A percentile compares a stretch with the other conserved stretches of the same genome.
These are phyloP conservation scores for Aristolochia fimbriata DNA, from an alignment of 164 flowering plant species.

Conservation along the genomic window DNA sequence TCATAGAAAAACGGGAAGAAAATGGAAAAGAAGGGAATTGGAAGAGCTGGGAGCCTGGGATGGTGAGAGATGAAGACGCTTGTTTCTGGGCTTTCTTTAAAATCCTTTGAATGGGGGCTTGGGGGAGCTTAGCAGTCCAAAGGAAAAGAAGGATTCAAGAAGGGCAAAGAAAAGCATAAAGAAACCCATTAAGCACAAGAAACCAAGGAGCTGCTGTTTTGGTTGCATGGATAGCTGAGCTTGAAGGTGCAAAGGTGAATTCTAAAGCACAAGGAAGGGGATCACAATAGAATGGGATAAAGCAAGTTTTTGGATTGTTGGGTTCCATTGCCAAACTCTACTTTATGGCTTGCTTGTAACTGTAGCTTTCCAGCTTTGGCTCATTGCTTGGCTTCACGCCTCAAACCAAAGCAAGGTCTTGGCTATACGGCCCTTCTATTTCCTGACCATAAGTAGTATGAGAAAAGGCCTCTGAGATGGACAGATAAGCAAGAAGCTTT, in stretches of 20 bases:
- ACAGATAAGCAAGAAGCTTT: too few species aligned
- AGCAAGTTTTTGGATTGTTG: conserved; percentile 42
- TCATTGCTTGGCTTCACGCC: neutral
- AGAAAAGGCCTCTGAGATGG: too few species aligned
- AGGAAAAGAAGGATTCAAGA: conserved; percentile 14
- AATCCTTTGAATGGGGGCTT: conserved; percentile 21
- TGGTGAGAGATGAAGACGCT: conserved; percentile 9
- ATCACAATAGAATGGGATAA: conserved; percentile 46
- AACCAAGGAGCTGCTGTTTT: conserved; percentile 32
- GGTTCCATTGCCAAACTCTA: conserved; percentile 17
- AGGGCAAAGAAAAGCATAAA: conserved; percentile 43
- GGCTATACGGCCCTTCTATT: too few species aligned
- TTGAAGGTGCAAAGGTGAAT: conserved; percentile 26
- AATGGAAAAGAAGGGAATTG: neutral
- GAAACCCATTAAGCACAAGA: conserved; percentile 45
- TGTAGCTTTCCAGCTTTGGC: conserved; percentile 15
- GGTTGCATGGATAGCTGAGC: conserved; percentile 39
- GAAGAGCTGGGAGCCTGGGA: neutral
- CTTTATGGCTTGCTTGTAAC: conserved; percentile 45
- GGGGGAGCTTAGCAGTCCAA: conserved; percentile 23
- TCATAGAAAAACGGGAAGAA: conserved; percentile 20
- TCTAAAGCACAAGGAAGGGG: conserved; percentile 34
- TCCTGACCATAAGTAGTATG: too few species aligned
- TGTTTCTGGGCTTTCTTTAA: conserved; percentile 17
- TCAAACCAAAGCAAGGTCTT: neutral